Base-by-base conservation (phyloP, 2,329 filamentous ascomycete genomes). In the Anisogramma anomala region DNA sequence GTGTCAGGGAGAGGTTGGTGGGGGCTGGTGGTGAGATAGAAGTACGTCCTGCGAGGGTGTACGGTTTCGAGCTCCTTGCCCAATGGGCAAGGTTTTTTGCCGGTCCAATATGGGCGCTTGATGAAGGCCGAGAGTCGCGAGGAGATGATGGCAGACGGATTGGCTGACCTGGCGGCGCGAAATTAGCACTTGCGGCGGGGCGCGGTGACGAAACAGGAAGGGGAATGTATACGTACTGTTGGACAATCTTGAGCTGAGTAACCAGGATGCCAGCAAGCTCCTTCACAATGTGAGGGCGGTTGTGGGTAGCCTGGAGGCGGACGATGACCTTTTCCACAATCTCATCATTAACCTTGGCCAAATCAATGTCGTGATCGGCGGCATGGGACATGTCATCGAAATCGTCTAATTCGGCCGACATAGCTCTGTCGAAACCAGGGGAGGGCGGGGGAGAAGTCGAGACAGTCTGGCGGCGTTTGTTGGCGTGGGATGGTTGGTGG, bases 41-140 rank as follows among this genome's bases (percentile, higher is more conserved):
- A 96, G 68, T 94, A 96, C 34, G 93, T 88, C 61, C 91, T 85
- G 57, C 89, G 83, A 15, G 91, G 91, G 58, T 96, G 89, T 31
- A 89, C 82, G 30, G 84, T 80, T 58, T 95, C 86, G 41, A 95
- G 76, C 62, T 94, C 86, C 65, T 96, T 96, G 38, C 84, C 85
- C 41, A 96, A 66, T 3, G 91, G 89, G 62, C 91, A 96, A 39
- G 83, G 85, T 37, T 81, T 71, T 38, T 80, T 65, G 6, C 82
- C 77, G 20, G 77, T 84, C 88, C 83, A 86, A 50, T 75, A 83
- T 41, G 84, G 65, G 51, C 91, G 84, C 67, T 94, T 93, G 55
- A 95, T 72, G 63, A 93, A 98, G 25, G 83, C 77, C 30, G 87
- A 82, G 38, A 98, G 71, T 53, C 91, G 82, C 33, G 91, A 95